A percentile compares a stretch with the other conserved stretches of the same genome.
Conservation (phyloP, 2,329 filamentous ascomycete species). For the Raffaelea ambrosiae region DNA sequence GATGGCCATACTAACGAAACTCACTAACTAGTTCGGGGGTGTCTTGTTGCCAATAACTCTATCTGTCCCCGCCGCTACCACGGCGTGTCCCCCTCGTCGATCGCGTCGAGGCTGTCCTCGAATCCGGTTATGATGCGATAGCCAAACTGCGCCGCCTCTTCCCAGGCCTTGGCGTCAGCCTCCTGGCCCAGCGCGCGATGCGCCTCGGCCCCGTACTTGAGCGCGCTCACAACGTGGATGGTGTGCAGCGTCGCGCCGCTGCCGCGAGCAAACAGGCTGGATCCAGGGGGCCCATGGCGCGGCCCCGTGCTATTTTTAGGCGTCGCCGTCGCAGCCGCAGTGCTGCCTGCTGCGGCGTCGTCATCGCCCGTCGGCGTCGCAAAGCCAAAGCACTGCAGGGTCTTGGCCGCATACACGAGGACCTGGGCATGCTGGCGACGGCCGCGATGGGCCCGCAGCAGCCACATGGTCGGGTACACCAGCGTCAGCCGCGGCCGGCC, state of each 20-base stretch:
- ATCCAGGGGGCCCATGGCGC: too few relatives aligned
- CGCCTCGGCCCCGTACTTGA: slow-evolving; percentile 21
- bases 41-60: too few relatives aligned
- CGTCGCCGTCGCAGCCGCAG: not conserved
- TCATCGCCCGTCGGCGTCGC: slow-evolving; percentile 11
- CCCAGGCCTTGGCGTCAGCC: slow-evolving; percentile 17
- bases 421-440: slow-evolving; percentile 24
- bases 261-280: too few relatives aligned
- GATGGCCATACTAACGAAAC: too few relatives aligned
- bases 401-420: slow-evolving; percentile 18
- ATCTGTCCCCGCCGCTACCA: too few relatives aligned
- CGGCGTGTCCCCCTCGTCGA: slow-evolving; percentile 8
- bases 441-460: slow-evolving; percentile 22
- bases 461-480: slow-evolving; percentile 27
- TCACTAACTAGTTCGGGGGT: too few relatives aligned
- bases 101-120: slow-evolving; percentile 17
- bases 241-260: slow-evolving; percentile 17
- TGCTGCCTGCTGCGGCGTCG: slow-evolving; percentile 14
- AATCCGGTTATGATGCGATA: slow-evolving; percentile 23
- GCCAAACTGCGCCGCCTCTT: slow-evolving; percentile 20
- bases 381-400: slow-evolving; percentile 26
- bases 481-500: slow-evolving; percentile 23
- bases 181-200: slow-evolving; percentile 19
- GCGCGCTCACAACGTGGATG: slow-evolving; percentile 24
- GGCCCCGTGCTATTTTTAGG: too few relatives aligned